Base-by-base conservation (phyloP, 352 stramenopile species). In the Globisporangium echinulatum region DNA sequence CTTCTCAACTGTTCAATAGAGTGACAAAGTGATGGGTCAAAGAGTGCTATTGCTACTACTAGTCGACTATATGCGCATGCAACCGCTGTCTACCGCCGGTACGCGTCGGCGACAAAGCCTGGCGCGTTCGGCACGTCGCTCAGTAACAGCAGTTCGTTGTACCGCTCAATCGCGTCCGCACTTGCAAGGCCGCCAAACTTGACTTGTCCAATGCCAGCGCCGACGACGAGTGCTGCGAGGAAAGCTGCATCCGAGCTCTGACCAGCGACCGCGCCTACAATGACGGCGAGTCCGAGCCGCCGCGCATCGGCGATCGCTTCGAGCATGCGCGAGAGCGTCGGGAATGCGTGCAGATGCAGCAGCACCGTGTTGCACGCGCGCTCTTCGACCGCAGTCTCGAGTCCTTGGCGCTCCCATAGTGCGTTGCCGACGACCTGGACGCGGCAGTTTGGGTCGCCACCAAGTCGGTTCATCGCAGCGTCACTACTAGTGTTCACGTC, bases 171-270 rank as follows among this genome's bases (percentile, higher is more conserved):
- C 46, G 67, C 71, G 2, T 85, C 79, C 1, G 66, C 64, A 6
- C 70, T 58, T 1, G 69, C 39, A 6, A 90, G 59, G 1, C 82
- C 82, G 4, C 82, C 82, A 42, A 92, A 88, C 60, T 89, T 88
- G 62, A 92, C 72, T 54, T 92, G 79, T 2, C 76, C 72, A 13
- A 88, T 54, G 5, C 79, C 79, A 10, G 74, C 36, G 2, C 79
- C 80, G 19, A 89, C 63, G 0, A 80, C 75, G 0, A 92, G 51
- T 4, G 77, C 75, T 0, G 64, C 64, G 0, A 88, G 59, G 54
- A 92, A 71, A 7, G 64, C 67, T 1, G 72, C 59, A 17, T 80
- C 68, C 25, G 38, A 43, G 52, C 53, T 39, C 64, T 87, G 69
- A 0, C 67, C 71, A 0, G 59, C 57, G 6, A 67, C 71, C 17